These are phyloP conservation scores for Colletotrichum tropicale DNA, from an alignment of 2,329 filamentous ascomycete genomes.

Conservation along the genomic window DNA sequence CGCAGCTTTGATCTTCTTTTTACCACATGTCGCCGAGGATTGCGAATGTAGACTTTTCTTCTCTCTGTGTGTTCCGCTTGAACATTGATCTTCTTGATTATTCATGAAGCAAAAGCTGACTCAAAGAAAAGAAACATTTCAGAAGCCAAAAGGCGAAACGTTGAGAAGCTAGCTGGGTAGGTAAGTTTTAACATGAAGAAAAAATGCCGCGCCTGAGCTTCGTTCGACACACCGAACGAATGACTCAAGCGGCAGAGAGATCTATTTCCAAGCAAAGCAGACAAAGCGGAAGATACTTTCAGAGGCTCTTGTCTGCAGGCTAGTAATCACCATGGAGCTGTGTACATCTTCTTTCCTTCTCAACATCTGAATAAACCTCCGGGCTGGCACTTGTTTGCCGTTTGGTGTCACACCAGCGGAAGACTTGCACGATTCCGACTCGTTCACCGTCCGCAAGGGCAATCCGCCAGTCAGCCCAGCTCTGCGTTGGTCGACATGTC, in stretches of 20 bases:
- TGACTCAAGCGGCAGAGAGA: not conserved
- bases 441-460: not conserved
- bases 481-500: not conserved
- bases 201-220: not conserved
- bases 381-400: not conserved
- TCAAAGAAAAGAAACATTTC: not conserved
- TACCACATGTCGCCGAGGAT: slow-evolving; percentile 4
- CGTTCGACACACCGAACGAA: not conserved
- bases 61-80: not conserved
- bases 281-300: not conserved
- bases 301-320: not conserved
- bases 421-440: not conserved
- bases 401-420: not conserved
- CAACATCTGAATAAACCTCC: not conserved
- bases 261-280: not conserved
- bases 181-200: not conserved
- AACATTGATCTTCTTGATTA: not conserved
- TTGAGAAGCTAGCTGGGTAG: not conserved
- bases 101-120: not conserved
- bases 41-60: not conserved
- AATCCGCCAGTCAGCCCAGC: not conserved
- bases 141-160: not conserved
- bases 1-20: not conserved
- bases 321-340: not conserved
- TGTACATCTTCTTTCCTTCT: not conserved